Evolutionary conservation across 352 stramenopile species (phyloP).

Genomic region (Globisporangium solare): DNA sequence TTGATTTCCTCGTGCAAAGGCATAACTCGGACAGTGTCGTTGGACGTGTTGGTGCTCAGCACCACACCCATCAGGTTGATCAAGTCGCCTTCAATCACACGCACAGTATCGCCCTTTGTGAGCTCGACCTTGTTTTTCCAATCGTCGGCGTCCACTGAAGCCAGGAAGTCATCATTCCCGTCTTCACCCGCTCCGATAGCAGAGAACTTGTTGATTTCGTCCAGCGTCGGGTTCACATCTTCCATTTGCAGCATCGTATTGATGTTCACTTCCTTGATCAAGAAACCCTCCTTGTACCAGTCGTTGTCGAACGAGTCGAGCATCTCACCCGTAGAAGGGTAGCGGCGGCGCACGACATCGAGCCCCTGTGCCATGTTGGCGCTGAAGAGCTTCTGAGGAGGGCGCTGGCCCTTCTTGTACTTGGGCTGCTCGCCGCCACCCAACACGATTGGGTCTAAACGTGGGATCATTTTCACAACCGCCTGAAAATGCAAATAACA

Average conservation of each 20-base stretch:
- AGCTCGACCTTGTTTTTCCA: conserved; percentile 89
- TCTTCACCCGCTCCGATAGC: conserved; percentile 59
- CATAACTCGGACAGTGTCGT: conserved; percentile 87
- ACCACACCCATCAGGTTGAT: conserved; percentile 90
- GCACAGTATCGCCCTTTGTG: conserved; percentile 87
- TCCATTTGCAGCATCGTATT: conserved; percentile 81
- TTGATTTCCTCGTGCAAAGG: conserved; percentile 89
- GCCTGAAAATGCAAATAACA: conserved; percentile 24
- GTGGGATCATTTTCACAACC: conserved; percentile 84
- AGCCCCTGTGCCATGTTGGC: conserved; percentile 53
- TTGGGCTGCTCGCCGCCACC: conserved; percentile 74
- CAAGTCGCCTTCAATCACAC: conserved; percentile 84
- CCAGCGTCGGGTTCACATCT: conserved; percentile 80
- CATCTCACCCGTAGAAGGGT: conserved; percentile 75
- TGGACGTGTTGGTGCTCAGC: conserved; percentile 84
- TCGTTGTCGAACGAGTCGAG: conserved; percentile 88
- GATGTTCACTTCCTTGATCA: conserved; percentile 87
- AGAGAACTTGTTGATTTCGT: conserved; percentile 89
- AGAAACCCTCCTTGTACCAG: conserved; percentile 85
- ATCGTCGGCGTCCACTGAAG: conserved; percentile 72
- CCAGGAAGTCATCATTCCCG: conserved; percentile 59
- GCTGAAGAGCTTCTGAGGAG: conserved; percentile 84
- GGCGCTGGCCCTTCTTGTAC: conserved; percentile 87
- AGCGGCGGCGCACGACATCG: conserved; percentile 65
- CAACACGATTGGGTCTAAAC: conserved; percentile 72